phyloP scores from a whole-genome alignment of 768 basidiomycete species.

The Roridomyces roridus region DNA sequence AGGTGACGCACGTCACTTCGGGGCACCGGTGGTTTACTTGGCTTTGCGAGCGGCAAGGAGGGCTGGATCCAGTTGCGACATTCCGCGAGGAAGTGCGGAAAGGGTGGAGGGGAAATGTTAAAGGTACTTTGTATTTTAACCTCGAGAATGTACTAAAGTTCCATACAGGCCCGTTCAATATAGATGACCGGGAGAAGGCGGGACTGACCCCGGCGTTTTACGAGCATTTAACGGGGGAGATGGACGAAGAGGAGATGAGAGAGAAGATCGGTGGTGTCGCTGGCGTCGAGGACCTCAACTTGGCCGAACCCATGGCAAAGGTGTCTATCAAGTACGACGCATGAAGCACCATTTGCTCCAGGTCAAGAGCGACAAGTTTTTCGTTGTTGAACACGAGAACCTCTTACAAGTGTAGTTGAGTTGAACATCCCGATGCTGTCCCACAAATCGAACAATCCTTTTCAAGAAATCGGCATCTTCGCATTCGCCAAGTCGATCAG shows the following conservation, averaged over 20 bases:
- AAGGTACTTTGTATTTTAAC: conserved; percentile 40
- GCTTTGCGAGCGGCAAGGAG: conserved; percentile 60
- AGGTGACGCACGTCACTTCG: conserved; percentile 82
- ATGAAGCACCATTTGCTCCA: neutral
- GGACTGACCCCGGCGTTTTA: conserved; percentile 78
- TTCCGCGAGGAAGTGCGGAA: conserved; percentile 74
- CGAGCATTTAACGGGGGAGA: conserved; percentile 70
- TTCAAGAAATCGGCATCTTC: no score
- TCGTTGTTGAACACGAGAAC: no score
- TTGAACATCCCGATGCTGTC: no score
- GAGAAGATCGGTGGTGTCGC: conserved; percentile 12
- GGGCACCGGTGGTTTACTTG: conserved; percentile 88
- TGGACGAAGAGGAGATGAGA: conserved; percentile 38
- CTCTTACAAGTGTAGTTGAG: no score
- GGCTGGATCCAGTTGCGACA: conserved; percentile 61
- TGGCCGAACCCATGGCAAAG: conserved; percentile 6
- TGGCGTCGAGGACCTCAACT: conserved; percentile 9
- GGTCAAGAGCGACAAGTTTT: no score
- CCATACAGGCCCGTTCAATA: conserved; percentile 70
- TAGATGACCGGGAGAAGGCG: conserved; percentile 71
- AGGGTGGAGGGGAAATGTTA: conserved; percentile 76
- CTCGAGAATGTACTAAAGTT: no score
- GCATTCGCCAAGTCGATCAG: no score
- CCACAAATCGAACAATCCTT: no score
- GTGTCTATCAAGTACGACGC: conserved; percentile 18